Base-by-base conservation (phyloP, 2,329 filamentous ascomycete genomes). In the Talaromyces sp. region DNA sequence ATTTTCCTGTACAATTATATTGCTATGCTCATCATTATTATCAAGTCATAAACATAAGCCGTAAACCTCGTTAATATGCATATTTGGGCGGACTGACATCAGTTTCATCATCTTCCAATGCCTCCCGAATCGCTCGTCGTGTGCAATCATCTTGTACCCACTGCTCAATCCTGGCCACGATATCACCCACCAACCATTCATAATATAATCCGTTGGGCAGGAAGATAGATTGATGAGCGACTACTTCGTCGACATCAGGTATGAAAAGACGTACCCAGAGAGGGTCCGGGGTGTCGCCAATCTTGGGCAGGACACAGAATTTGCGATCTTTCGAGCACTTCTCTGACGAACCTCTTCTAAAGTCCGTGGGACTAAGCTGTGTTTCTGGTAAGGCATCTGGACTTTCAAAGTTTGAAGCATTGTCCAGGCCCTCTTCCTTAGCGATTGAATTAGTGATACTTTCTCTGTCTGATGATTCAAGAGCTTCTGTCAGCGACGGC, bases 181-280 rank as follows among this genome's bases (percentile, higher is more conserved):
- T 87, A 71, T 92, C 88, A 0, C 87, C 87, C n/a, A 93, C 86
- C n/a, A 93, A 76, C 64, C 76, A 77, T 67, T 92, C 88, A 69
- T 94, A 93, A 60, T 90, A 87, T 62, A 86, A 81, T 7, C 88
- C 87, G 24, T 69, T 68, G 0, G 85, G 76, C 12, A 90, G 84
- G 76, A 96, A 96, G 56, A 96, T 77, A 0, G 89, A 88, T 63
- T 90, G 93, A 71, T 96, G 92, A 10, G 92, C 92, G 7, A 85
- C 87, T 0, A 96, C 89, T 73, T 96, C 90, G 69, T 96, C 92
- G 62, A 94, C 86, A 57, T 86, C 87, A 61, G 88, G 83, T 89
- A 97, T 94, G 67, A 86, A 87, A 2, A 96, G 83, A 51, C 87
- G 81, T 0, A 92, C 78, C 92, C 92, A 96, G 17, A 87, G 84